phyloP scores from a whole-genome alignment of 2,329 filamentous ascomycete species.

The Aspergillus oerlinghausenensis region DNA sequence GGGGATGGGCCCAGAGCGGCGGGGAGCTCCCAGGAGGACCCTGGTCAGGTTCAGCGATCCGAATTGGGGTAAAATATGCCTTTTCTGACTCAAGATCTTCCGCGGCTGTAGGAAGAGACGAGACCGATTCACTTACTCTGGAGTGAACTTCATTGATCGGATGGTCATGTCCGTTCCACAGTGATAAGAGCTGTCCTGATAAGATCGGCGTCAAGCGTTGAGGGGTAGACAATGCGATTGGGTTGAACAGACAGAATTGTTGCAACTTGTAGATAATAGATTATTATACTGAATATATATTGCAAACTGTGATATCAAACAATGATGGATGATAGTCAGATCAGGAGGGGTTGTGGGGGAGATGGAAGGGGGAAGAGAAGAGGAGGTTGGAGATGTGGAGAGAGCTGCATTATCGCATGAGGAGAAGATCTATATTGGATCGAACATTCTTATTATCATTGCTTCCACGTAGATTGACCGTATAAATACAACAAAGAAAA shows the following conservation, averaged over 20 bases:
- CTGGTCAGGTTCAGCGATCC: slow-evolving; percentile 20
- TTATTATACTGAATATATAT: not conserved
- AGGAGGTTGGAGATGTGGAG: not conserved
- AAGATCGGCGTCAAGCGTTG: slow-evolving; percentile 18
- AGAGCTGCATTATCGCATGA: not conserved
- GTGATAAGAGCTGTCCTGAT: slow-evolving; percentile 6
- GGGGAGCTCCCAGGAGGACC: slow-evolving; percentile 44
- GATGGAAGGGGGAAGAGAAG: not conserved
- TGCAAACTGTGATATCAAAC: not conserved
- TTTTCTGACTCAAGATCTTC: not conserved
- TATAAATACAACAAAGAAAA: slow-evolving; percentile 9
- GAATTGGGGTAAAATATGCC: not conserved
- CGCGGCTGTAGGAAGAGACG: not conserved
- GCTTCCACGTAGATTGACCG: slow-evolving; percentile 4
- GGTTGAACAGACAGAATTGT: not conserved
- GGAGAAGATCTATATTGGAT: not conserved
- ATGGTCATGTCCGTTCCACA: slow-evolving; percentile 34
- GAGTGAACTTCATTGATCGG: slow-evolving; percentile 39
- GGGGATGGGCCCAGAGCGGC: slow-evolving; percentile 42
- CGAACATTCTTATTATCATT: slow-evolving; percentile 11
- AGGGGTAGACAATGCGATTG: slow-evolving; percentile 5
- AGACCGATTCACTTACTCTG: slow-evolving; percentile 29
- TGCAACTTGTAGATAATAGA: not conserved
- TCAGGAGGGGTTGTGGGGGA: not conserved
- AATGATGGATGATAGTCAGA: not conserved